Evolutionary conservation across 805 yeast species (phyloP), one percentile per base, ranked within the genome.

Genomic region (Wickerhamiella australiensis): DNA sequence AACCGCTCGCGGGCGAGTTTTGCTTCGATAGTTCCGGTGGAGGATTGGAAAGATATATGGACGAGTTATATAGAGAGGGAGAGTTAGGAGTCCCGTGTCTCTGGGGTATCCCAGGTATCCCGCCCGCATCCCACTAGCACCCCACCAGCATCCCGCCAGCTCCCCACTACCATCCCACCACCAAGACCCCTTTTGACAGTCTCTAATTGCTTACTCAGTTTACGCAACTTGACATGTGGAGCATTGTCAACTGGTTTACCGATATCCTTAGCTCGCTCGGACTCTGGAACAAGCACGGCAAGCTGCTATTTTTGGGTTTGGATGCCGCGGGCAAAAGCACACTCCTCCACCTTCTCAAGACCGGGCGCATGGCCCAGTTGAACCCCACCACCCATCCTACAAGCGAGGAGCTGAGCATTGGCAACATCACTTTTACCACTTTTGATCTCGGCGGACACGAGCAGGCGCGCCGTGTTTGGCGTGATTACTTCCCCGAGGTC

Each of bases 401-500:
- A 17, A 86, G 96, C 22, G 99, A 92, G 69, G 99, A 92, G 67
- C 77, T 92, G 61, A 88, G 96, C 54, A 92, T 92, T 61, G 98
- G 97, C 59, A 82, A 84, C 59, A 94, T 90, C 54, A 82, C 90
- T 67, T 92, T 92, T 76, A 92, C 99, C 53, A 92, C 99, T 25
- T 92, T 92, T 61, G 99, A 92, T 68, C 76, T 92, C 59, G 99
- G 99, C 69, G 99, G 99, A 41, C 99, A 92, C 73, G 82, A 78
- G 67, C 96, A 90, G 71, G 97, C 99, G 46, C 88, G 99, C 72
- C 86, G 98, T 71, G 79, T 92, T 64, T 92, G 99, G 99, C 88
- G 88, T 66, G 97, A 92, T 67, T 92, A 92, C 68, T 92, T 92
- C 82, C 99, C 99, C 52, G 99, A 92, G 71, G 99, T 92, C 46